These are phyloP conservation scores for Pseudogymnoascus destructans DNA, from an alignment of 2,329 filamentous ascomycete genomes.

Conservation along the genomic window DNA sequence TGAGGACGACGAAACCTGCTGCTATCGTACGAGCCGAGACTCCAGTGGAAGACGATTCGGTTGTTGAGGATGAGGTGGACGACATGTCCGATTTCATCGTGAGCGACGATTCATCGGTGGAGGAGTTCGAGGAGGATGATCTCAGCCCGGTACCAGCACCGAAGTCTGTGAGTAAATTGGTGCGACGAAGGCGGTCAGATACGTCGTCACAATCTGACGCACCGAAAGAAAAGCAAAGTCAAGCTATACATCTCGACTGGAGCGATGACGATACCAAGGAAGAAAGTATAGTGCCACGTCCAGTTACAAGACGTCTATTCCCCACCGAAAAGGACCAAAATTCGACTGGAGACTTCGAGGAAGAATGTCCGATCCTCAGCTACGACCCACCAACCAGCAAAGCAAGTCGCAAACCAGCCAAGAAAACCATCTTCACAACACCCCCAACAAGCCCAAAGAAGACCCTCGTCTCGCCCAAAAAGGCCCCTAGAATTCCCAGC, in stretches of 20 bases:
- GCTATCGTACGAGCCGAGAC: not conserved
- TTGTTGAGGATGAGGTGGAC: slow-evolving; percentile 10
- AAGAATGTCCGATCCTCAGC: not conserved
- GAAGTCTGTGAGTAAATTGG: slow-evolving; percentile 19
- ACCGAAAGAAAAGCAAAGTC: not conserved
- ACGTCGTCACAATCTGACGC: not conserved
- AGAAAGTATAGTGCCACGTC: not conserved
- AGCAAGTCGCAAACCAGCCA: not conserved
- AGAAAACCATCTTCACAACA: not conserved
- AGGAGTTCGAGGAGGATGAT: slow-evolving; percentile 15
- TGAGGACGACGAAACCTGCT: not conserved
- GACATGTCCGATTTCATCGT: slow-evolving; percentile 24
- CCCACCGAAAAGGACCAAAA: not conserved
- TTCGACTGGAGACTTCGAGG: not conserved
- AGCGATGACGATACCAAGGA: not conserved
- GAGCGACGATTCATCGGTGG: slow-evolving; percentile 18
- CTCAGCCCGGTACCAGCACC: slow-evolving; percentile 14
- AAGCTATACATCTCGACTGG: not conserved
- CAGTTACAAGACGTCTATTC: not conserved
- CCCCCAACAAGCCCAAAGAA: slow-evolving; percentile 19
- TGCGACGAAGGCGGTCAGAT: slow-evolving; percentile 18
- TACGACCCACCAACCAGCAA: not conserved
- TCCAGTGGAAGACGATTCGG: not conserved
- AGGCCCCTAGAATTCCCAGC: slow-evolving; percentile 33
- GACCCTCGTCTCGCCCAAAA: slow-evolving; percentile 9